phyloP scores from a whole-genome alignment of 176 grass and related monocot genomes.

The Lolium multiflorum region DNA sequence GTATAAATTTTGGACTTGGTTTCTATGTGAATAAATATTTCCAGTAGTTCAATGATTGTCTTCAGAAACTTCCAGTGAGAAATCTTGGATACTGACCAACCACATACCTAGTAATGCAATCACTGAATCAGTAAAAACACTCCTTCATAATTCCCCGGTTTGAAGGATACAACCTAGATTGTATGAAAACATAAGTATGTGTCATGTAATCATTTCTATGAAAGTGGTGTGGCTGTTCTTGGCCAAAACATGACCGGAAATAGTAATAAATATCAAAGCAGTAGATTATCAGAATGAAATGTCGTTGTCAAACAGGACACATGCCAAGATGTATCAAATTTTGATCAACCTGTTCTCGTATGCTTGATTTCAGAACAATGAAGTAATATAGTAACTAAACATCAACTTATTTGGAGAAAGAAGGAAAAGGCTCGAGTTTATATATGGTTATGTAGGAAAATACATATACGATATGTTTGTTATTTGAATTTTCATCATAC shows the following conservation, averaged over 20 bases:
- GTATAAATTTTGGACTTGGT: background rate
- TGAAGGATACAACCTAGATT: too few relatives aligned
- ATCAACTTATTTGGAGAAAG: background rate
- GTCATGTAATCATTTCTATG: background rate
- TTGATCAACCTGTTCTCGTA: conserved; percentile 6
- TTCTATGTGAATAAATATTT: background rate
- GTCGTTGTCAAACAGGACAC: background rate
- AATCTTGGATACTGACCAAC: conserved; percentile 98
- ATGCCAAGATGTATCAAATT: background rate
- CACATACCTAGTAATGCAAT: conserved; percentile 76
- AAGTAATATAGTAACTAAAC: background rate
- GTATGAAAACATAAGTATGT: background rate
- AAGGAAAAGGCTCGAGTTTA: background rate
- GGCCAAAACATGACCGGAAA: background rate
- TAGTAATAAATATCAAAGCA: background rate
- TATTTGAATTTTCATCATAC: background rate
- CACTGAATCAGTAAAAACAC: conserved; percentile 32
- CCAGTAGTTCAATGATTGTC: conserved; percentile 30
- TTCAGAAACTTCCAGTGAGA: conserved; percentile 99
- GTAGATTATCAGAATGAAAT: background rate
- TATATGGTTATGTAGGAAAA: background rate
- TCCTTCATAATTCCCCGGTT: background rate
- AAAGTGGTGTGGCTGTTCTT: background rate
- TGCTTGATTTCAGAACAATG: background rate
- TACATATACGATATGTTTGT: background rate